These are phyloP conservation scores for Cordyceps cicadae DNA, from an alignment of 2,329 filamentous ascomycete genomes.

Conservation along the genomic window DNA sequence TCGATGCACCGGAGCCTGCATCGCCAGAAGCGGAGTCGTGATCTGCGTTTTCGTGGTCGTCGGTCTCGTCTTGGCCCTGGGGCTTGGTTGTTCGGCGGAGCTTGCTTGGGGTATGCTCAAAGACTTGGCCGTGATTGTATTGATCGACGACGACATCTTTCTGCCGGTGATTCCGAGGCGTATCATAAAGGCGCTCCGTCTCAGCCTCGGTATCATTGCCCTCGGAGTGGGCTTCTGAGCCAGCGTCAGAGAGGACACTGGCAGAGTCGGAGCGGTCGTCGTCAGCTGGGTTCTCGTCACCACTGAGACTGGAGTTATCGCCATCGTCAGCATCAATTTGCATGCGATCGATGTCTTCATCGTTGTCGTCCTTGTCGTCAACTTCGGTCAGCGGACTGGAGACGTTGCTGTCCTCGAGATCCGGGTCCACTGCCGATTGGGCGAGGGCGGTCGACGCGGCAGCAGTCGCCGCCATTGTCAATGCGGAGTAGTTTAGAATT, in stretches of 20 bases:
- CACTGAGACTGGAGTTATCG: conserved; percentile 22
- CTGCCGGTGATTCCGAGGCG: conserved; percentile 61
- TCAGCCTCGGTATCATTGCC: conserved; percentile 75
- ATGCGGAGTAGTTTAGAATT: conserved; percentile 7
- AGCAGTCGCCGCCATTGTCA: conserved; percentile 45
- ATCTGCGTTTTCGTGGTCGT: conserved; percentile 21
- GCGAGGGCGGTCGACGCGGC: conserved; percentile 42
- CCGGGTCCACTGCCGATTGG: conserved; percentile 31
- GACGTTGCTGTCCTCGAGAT: conserved; percentile 58
- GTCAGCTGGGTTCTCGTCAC: conserved; percentile 19
- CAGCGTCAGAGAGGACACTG: conserved; percentile 49
- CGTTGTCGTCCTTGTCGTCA: conserved; percentile 67
- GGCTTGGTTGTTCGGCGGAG: conserved; percentile 45
- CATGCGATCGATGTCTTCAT: conserved; percentile 57
- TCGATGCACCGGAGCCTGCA: conserved; percentile 31
- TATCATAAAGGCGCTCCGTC: conserved; percentile 85
- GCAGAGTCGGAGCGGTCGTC: conserved; percentile 36
- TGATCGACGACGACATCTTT: conserved; percentile 52
- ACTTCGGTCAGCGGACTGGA: conserved; percentile 93
- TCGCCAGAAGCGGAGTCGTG: conserved; percentile 31
- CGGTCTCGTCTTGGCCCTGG: conserved; percentile 29
- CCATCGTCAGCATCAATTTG: conserved; percentile 32
- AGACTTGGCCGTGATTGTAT: conserved; percentile 44
- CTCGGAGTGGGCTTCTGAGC: conserved; percentile 31
- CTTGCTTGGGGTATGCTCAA: conserved; percentile 69